Conservation (phyloP, 75 land plant species). For the Pseudotsuga menziesii region DNA sequence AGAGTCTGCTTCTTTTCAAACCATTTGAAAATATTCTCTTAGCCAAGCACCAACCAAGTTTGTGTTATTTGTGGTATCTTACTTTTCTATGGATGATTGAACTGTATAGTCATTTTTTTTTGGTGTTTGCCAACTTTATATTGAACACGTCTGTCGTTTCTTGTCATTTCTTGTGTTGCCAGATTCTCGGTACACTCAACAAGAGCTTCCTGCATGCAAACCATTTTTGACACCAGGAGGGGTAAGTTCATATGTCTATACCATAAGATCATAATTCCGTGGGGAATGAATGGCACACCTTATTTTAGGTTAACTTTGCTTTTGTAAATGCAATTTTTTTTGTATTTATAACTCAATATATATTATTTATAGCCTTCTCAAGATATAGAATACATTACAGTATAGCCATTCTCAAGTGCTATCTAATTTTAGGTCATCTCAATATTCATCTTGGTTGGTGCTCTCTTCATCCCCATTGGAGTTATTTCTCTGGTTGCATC, state of each 20-base stretch:
- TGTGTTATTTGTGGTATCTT: background rate
- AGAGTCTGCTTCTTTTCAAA: too few relatives aligned
- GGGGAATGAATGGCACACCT: background rate
- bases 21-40: too few relatives aligned
- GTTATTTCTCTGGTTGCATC: constrained; percentile 57
- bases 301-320: background rate
- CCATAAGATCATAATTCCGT: too few relatives aligned
- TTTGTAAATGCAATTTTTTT: background rate
- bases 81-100: background rate
- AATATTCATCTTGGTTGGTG: constrained; percentile 46
- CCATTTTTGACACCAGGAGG: constrained; percentile 85
- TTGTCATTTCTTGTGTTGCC: constrained; percentile 12
- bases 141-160: background rate
- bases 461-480: constrained; percentile 70
- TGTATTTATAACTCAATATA: too few relatives aligned
- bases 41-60: background rate
- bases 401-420: constrained; percentile 4
- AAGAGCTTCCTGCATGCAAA: constrained; percentile 92
- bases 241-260: constrained; percentile 32
- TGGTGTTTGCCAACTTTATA: background rate
- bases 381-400: background rate
- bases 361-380: background rate
- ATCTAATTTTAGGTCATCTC: constrained; percentile 50
- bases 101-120: background rate
- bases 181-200: constrained; percentile 85